Percentiles rank a stretch among this genome's conserved stretches.
Conservation (phyloP, 495 filamentous ascomycete species). For the Neurospora intermedia region DNA sequence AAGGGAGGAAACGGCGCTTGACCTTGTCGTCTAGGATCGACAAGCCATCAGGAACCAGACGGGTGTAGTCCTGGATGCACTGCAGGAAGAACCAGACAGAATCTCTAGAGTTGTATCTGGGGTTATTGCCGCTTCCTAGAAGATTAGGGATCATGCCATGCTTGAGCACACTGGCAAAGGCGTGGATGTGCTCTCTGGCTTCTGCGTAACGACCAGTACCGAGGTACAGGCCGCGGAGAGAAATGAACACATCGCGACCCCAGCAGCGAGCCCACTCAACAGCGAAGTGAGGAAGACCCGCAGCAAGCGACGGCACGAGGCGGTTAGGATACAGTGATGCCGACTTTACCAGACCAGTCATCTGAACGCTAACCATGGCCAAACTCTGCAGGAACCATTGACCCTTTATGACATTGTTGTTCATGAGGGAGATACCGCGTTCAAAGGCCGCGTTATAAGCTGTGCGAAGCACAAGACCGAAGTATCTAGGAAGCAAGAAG, state of each 20-base stretch:
- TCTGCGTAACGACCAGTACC: conserved; percentile 80
- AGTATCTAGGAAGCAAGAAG: conserved; percentile 87
- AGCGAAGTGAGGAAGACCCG: conserved; percentile 91
- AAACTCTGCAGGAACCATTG: conserved; percentile 79
- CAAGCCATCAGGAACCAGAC: conserved; percentile 69
- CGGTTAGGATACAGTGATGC: conserved; percentile 83
- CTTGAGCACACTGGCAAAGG: conserved; percentile 93
- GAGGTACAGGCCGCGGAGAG: conserved; percentile 78
- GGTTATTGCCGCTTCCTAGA: conserved; percentile 71
- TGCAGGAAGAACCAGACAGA: conserved; percentile 97
- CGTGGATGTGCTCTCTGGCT: conserved; percentile 85
- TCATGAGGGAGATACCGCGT: conserved; percentile 66
- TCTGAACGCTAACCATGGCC: conserved; percentile 80
- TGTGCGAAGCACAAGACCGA: conserved; percentile 76
- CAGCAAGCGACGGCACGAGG: conserved; percentile 75
- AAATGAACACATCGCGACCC: conserved; percentile 96
- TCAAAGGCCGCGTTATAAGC: conserved; percentile 78
- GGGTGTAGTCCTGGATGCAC: conserved; percentile 84
- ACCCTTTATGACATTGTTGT: conserved; percentile 60
- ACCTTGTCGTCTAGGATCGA: conserved; percentile 65
- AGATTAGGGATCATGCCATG: conserved; percentile 99
- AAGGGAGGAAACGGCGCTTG: conserved; percentile 82
- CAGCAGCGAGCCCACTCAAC: conserved; percentile 92
- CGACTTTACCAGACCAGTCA: conserved; percentile 78
- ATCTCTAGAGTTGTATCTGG: conserved; percentile 93